Evolutionary conservation across 2,329 filamentous ascomycete species (phyloP).

Genomic region (Cercospora sesami): DNA sequence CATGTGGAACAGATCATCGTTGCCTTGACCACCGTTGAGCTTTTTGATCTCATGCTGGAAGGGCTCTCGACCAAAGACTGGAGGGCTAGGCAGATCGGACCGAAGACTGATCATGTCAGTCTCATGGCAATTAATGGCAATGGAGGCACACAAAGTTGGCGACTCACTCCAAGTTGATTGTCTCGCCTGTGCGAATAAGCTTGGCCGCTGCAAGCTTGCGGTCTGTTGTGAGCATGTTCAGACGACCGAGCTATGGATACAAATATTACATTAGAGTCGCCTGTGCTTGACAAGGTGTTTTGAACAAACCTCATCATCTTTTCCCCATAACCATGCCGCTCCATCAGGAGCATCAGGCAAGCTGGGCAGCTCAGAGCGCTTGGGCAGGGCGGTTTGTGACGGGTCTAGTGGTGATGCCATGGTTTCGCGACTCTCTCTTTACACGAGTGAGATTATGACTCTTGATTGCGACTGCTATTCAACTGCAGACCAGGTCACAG

Average conservation of each 20-base stretch:
- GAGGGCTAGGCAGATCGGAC: background rate
- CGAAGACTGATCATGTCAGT: background rate
- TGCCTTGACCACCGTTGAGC: constrained; percentile 19
- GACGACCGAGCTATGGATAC: background rate
- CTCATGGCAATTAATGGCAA: background rate
- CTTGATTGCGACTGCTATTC: background rate
- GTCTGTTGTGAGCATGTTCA: background rate
- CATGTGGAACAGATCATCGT: constrained; percentile 20
- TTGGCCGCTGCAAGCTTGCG: background rate
- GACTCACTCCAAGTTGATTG: background rate
- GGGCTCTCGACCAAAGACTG: background rate
- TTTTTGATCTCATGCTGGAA: constrained; percentile 19
- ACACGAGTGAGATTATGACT: background rate
- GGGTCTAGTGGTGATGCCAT: background rate
- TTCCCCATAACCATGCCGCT: background rate
- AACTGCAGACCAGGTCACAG: background rate
- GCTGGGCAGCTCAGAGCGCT: background rate
- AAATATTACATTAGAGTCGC: background rate
- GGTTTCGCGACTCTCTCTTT: background rate
- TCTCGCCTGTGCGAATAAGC: background rate
- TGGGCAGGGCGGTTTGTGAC: background rate
- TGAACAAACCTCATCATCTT: background rate
- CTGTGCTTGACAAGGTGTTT: background rate
- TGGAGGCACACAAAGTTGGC: background rate
- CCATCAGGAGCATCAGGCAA: background rate